phyloP scores from a whole-genome alignment of 2,329 filamentous ascomycete species.

The Arthrobotrys megalospora region DNA sequence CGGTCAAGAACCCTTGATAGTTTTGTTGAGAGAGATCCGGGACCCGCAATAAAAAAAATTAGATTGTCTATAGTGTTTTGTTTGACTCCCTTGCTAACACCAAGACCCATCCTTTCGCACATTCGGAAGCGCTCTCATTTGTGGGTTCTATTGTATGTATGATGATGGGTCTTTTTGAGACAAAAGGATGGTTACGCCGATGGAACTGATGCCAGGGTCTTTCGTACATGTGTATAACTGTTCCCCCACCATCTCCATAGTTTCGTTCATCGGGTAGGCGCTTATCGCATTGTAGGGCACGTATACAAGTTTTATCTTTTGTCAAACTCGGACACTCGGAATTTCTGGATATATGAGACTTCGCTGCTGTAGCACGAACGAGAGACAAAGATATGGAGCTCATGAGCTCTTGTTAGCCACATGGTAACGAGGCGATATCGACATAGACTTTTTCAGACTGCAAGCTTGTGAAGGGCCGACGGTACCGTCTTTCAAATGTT shows the following conservation, averaged over 20 bases:
- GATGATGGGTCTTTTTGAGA: conserved; percentile 2
- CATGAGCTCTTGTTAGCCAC: conserved; percentile 45
- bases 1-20: conserved; percentile 30
- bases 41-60: conserved; percentile 22
- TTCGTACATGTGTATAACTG: conserved; percentile 24
- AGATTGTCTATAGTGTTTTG: background rate
- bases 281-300: background rate
- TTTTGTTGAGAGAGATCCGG: conserved; percentile 24
- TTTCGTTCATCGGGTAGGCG: conserved; percentile 1
- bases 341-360: conserved; percentile 22
- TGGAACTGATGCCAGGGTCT: conserved; percentile 24
- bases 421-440: conserved; percentile 29
- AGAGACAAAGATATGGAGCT: conserved; percentile 31
- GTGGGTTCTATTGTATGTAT: conserved; percentile 17
- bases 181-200: conserved; percentile 33
- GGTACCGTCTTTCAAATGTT: background rate
- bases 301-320: conserved; percentile 12
- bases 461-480: conserved; percentile 36
- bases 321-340: conserved; percentile 51
- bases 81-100: background rate
- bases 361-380: conserved; percentile 11
- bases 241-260: conserved; percentile 7
- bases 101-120: conserved; percentile 19
- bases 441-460: conserved; percentile 4
- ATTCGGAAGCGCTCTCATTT: conserved; percentile 44